Percentiles rank a stretch among this genome's conserved stretches.
Evolutionary conservation across 495 filamentous ascomycete genomes (phyloP).

Genomic region (Letharia lupina): DNA sequence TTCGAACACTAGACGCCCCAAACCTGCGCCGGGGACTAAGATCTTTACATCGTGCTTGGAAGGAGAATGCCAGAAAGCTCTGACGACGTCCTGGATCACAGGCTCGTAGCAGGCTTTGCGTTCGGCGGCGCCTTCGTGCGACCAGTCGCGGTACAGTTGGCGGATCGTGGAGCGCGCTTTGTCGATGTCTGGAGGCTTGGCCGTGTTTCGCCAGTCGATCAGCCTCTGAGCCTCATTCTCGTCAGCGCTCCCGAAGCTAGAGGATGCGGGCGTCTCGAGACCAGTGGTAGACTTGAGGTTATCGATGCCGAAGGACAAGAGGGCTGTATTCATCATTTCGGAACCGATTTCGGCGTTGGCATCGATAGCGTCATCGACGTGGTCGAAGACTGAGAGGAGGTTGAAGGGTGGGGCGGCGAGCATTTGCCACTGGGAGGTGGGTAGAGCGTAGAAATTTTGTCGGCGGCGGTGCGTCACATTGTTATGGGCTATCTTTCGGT

Average conservation of each 20-base stretch:
- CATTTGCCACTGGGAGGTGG: conserved; percentile 68
- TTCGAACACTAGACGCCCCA: conserved; percentile 83
- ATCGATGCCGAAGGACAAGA: conserved; percentile 54
- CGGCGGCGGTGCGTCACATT: conserved; percentile 84
- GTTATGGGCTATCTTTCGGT: conserved; percentile 70
- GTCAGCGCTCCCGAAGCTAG: not conserved
- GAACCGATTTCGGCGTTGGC: conserved; percentile 75
- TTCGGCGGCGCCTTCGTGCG: conserved; percentile 63
- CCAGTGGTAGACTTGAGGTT: not conserved
- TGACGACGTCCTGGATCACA: conserved; percentile 53
- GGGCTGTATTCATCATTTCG: conserved; percentile 58
- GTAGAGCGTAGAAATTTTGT: conserved; percentile 86
- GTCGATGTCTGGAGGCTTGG: conserved; percentile 65
- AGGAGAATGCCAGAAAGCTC: conserved; percentile 41
- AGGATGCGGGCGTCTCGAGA: not conserved
- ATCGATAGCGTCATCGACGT: conserved; percentile 82
- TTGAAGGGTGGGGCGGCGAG: conserved; percentile 75
- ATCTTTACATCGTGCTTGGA: conserved; percentile 45
- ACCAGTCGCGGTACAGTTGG: conserved; percentile 96
- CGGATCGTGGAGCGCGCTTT: conserved; percentile 85
- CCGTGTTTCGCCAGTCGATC: conserved; percentile 50
- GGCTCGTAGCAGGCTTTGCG: conserved; percentile 66
- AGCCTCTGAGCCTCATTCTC: conserved; percentile 29
- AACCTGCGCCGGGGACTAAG: conserved; percentile 80
- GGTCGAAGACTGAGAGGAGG: conserved; percentile 63